Evolutionary conservation across 441 rosid species (phyloP), one percentile per base, ranked within the genome.

Genomic region (Corymbia calophylla): DNA sequence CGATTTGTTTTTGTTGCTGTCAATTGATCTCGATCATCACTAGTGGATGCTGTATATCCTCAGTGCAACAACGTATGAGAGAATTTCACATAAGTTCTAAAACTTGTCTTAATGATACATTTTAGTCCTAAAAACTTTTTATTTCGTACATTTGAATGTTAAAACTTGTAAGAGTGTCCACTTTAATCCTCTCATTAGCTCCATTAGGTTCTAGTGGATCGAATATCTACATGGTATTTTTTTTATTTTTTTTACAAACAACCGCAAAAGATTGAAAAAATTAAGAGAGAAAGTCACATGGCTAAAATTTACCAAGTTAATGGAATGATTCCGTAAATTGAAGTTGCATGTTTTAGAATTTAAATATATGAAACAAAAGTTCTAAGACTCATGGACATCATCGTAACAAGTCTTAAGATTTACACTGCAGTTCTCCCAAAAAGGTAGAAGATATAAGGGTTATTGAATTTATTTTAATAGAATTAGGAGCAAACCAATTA

Each of bases 191-290:
- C 14, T 14, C 35, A 5, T 64, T 64, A 64, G 16, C 32, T 64
- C 16, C 0, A 9, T 7, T 29, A 64, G 70, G 9, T 1, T 64
- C 14, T n/a, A 29, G 29, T 17, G 15, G 27, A 3, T 39, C 0
- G 2, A 32, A 8, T 5, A 29, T 62, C 70, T 62, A 14, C 1
- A 14, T n/a, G 70, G 35, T 48, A 70, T 70, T 19, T 70, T 39
- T 5, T 2, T 35, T n/a, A n/a, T n/a, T n/a, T n/a, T n/a, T 39
- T 39, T 39, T 39, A 39, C 44, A 9, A 32, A 12, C 32, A 19
- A 35, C 35, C 48, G 48, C 8, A 8, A 35, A 35, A 35, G 48
- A 70, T 35, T 70, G 8, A 35, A 70, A 70, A 35, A 15, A 70
- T 19, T 11, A 39, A 70, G 35, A 35, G 5, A 19, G 19, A 60